Percentiles rank a stretch among this genome's conserved stretches.
phyloP scores from a whole-genome alignment of 768 basidiomycete species.

The Mycena galopus region DNA sequence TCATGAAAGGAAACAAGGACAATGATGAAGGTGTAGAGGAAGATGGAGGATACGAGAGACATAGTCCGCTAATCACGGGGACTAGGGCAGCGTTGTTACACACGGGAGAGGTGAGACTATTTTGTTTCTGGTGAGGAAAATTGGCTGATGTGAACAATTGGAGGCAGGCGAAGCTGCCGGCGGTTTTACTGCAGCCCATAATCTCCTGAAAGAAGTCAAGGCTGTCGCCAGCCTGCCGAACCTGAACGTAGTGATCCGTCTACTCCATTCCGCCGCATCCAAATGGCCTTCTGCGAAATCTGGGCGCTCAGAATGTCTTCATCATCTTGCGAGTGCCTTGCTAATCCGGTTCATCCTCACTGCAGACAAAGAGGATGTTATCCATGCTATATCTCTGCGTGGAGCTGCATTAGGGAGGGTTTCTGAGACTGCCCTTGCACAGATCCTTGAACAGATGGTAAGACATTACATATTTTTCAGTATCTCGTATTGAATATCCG shows the following conservation, averaged over 20 bases:
- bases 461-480: neutral
- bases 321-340: constrained; percentile 6
- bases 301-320: constrained; percentile 3
- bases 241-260: neutral
- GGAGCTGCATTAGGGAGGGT: neutral
- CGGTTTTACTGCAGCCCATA: neutral
- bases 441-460: neutral
- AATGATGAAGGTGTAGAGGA: neutral
- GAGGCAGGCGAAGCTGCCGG: neutral
- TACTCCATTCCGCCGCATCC: neutral
- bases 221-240: neutral
- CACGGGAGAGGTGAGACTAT: neutral
- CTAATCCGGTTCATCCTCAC: constrained; percentile 3
- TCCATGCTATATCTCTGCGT: neutral
- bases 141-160: neutral
- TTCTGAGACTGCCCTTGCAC: neutral
- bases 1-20: neutral
- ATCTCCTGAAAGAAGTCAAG: neutral
- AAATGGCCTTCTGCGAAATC: neutral
- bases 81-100: neutral
- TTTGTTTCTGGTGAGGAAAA: constrained; percentile 2
- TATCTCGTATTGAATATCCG: neutral
- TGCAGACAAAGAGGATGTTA: neutral
- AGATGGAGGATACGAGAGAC: neutral
- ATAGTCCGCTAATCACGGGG: neutral